A percentile compares a stretch with the other conserved stretches of the same genome.
These are phyloP conservation scores for Paraconiothyrium brasiliense DNA, from an alignment of 2,329 filamentous ascomycete genomes.

Conservation along the genomic window DNA sequence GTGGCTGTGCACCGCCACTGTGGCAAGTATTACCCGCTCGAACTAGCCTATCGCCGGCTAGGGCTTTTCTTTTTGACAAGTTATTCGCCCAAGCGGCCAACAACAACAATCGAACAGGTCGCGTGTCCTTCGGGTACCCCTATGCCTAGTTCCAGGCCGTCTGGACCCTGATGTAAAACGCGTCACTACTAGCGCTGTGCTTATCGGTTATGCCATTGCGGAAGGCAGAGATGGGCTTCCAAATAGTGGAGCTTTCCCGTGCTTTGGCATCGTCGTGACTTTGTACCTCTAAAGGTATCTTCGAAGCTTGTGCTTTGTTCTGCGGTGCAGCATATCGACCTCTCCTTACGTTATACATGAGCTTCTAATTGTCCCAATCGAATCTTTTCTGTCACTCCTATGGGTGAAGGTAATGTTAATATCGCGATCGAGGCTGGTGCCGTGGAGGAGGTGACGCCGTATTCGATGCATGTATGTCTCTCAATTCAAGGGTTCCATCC, in stretches of 20 bases:
- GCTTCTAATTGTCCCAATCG: background rate
- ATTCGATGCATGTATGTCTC: slow-evolving; percentile 46
- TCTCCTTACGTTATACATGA: background rate
- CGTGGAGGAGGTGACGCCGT: slow-evolving; percentile 34
- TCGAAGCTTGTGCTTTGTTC: background rate
- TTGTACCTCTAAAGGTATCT: too few species aligned
- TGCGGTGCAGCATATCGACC: background rate
- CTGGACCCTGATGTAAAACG: slow-evolving; percentile 22
- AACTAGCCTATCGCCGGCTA: background rate
- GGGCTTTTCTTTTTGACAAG: slow-evolving; percentile 7
- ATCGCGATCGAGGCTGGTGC: slow-evolving; percentile 12
- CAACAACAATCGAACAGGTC: slow-evolving; percentile 11
- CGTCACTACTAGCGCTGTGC: slow-evolving; percentile 25
- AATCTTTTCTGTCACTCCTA: background rate
- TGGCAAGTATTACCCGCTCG: background rate
- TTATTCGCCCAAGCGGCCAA: slow-evolving; percentile 18
- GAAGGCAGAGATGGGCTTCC: slow-evolving; percentile 12
- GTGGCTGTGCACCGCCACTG: slow-evolving; percentile 11
- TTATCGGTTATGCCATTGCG: slow-evolving; percentile 23
- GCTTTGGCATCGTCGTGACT: too few species aligned
- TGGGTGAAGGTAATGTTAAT: slow-evolving; percentile 12
- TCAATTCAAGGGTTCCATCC: background rate
- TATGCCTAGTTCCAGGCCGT: slow-evolving; percentile 24
- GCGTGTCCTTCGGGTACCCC: slow-evolving; percentile 6
- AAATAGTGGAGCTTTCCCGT: background rate